These are phyloP conservation scores for Euphrasia confusa DNA, from an alignment of 257 asterid species.

Conservation along the genomic window DNA sequence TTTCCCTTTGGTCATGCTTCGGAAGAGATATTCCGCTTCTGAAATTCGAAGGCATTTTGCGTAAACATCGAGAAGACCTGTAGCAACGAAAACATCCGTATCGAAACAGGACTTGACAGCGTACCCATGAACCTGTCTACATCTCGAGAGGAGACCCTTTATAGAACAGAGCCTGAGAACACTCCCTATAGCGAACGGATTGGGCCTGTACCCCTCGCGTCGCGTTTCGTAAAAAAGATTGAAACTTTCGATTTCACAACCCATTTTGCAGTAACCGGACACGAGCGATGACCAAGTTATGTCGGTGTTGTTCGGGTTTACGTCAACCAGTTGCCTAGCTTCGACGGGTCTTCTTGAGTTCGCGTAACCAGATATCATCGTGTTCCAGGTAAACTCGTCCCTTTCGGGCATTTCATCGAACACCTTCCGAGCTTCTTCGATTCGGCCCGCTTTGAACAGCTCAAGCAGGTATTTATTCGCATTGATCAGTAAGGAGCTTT, in stretches of 20 bases:
- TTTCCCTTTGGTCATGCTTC: slow-evolving; percentile 45
- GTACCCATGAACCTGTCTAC: slow-evolving; percentile 61
- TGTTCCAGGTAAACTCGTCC: slow-evolving; percentile 71
- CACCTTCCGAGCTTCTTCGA: slow-evolving; percentile 62
- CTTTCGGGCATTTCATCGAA: slow-evolving; percentile 63
- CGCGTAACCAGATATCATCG: slow-evolving; percentile 64
- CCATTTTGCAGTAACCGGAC: slow-evolving; percentile 76
- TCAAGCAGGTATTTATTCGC: slow-evolving; percentile 34
- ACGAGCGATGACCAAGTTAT: slow-evolving; percentile 77
- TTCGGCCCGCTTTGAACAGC: slow-evolving; percentile 33
- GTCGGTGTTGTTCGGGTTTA: slow-evolving; percentile 42
- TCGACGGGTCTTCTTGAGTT: slow-evolving; percentile 53
- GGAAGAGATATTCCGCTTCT: slow-evolving; percentile 61
- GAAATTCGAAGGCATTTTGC: slow-evolving; percentile 46
- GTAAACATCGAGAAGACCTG: slow-evolving; percentile 77
- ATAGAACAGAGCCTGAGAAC: slow-evolving; percentile 66
- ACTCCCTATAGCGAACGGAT: slow-evolving; percentile 60
- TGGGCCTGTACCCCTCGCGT: slow-evolving; percentile 49
- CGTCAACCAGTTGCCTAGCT: slow-evolving; percentile 49
- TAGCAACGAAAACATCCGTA: slow-evolving; percentile 50
- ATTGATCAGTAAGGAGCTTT: slow-evolving; percentile 25
- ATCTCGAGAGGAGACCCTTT: slow-evolving; percentile 48
- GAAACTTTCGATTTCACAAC: slow-evolving; percentile 52
- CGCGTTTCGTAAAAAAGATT: slow-evolving; percentile 58
- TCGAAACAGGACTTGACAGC: slow-evolving; percentile 52